These are phyloP conservation scores for Spinellus fusiger DNA, from an alignment of 192 early-diverging fungal species.

Conservation along the genomic window DNA sequence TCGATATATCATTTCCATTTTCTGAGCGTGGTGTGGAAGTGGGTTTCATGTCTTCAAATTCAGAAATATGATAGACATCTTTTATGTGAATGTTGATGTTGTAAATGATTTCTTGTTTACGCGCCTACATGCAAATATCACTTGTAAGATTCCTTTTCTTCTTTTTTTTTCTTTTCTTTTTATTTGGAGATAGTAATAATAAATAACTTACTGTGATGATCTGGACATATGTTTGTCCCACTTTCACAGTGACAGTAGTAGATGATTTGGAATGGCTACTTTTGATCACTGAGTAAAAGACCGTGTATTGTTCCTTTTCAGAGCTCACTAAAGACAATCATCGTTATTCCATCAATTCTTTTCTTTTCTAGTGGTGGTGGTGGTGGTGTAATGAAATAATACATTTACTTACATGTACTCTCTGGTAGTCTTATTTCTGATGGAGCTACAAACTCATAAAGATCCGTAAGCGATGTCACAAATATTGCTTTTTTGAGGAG, in stretches of 20 bases:
- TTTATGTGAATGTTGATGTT: constrained; percentile 69
- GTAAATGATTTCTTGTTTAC: constrained; percentile 63
- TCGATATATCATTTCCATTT: constrained; percentile 45
- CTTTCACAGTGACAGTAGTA: constrained; percentile 70
- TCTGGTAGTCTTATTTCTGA: constrained; percentile 70
- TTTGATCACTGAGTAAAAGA: constrained; percentile 57
- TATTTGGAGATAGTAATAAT: background rate
- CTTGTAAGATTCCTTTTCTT: background rate
- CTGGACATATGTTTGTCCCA: constrained; percentile 75
- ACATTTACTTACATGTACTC: constrained; percentile 38
- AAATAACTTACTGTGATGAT: constrained; percentile 48
- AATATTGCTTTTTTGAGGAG: constrained; percentile 61
- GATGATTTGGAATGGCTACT: constrained; percentile 53
- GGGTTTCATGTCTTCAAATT: constrained; percentile 27
- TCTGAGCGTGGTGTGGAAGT: background rate
- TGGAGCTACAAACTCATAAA: constrained; percentile 65
- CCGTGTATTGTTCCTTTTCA: constrained; percentile 61
- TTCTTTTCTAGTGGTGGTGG: no score
- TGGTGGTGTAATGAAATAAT: no score
- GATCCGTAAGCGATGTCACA: constrained; percentile 54
- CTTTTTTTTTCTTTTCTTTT: background rate
- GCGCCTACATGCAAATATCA: background rate
- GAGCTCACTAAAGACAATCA: constrained; percentile 41
- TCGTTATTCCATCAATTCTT: background rate
- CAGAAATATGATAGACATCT: constrained; percentile 76